Base-by-base conservation (phyloP, 2,329 filamentous ascomycete genomes). In the Phialophora chinensis region DNA sequence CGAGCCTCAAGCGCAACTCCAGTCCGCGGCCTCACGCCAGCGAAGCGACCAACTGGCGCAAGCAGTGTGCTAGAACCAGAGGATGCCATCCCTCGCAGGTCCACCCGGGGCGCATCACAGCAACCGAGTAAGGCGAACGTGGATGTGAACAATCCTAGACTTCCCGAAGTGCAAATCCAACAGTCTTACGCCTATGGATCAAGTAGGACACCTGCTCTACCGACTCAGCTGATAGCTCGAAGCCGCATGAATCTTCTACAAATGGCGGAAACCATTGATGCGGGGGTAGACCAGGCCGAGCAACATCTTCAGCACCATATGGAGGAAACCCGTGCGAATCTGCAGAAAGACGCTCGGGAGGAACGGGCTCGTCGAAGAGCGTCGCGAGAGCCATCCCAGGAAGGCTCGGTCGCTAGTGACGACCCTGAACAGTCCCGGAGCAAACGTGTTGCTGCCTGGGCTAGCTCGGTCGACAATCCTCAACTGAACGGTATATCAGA, bases 181-280 rank as follows among this genome's bases (percentile, higher is more conserved):
- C 75, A 77, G 54, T 79, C 79, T 1, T 80, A 77, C 63, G 77
- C 77, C 14, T 80, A 81, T 73, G 79, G 79, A 31, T 76, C 78
- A 7, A 75, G 74, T 23, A 74, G 74, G 25, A 75, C 76, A 12
- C 74, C 77, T 17, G 71, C 74, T 27, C 70, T 80, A 23, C 78
- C 79, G 10, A 73, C 74, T 54, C 74, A 74, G 69, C 71, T 79
- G 29, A 66, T 73, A n/a, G 68, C 74, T 3, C 71, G 75, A 42
- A 73, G 75, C 14, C 70, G 71, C 4, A 74, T 76, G 70, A 73
- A 73, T 49, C 63, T 77, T 14, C 57, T 49, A 2, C 73, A 77
- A 52, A 75, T 80, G 63, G 78, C 75, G 12, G 70, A 73, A 35
- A 73, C 68, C 14, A 75, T 80, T 14, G 75, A 79, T 60, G 72